Percentiles rank a stretch among this genome's conserved stretches.
Conservation (phyloP, 768 basidiomycete species). For the Mycena rosella region DNA sequence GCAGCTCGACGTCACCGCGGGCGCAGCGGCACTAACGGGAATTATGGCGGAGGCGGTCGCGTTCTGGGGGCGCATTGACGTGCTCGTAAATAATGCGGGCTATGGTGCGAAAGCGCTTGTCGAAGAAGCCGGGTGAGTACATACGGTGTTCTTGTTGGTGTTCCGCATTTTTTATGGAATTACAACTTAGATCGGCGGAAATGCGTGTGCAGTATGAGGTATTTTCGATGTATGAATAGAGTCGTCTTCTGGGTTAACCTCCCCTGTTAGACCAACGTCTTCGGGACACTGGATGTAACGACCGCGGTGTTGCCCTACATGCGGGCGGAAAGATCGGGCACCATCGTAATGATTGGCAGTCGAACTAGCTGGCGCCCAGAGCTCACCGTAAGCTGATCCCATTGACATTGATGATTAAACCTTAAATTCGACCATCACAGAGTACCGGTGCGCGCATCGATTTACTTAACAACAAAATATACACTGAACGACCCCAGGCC, state of each 20-base stretch:
- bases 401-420: background rate
- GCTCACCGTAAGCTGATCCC: background rate
- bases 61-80: constrained; percentile 57
- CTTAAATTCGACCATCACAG: background rate
- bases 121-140: constrained; percentile 56
- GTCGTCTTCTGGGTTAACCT: too few species aligned
- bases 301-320: constrained; percentile 58
- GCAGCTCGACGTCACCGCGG: constrained; percentile 53
- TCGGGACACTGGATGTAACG: constrained; percentile 59
- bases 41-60: constrained; percentile 47
- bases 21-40: constrained; percentile 43
- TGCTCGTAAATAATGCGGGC: constrained; percentile 61
- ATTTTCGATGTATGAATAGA: background rate
- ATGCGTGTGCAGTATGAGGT: constrained; percentile 27
- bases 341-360: constrained; percentile 57
- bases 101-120: constrained; percentile 48
- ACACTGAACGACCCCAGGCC: constrained; percentile 4
- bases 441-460: background rate
- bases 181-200: background rate
- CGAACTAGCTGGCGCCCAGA: constrained; percentile 54
- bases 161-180: background rate
- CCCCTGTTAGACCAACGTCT: constrained; percentile 51
- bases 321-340: constrained; percentile 46
- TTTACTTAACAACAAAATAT: too few species aligned
- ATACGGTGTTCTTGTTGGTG: background rate